Conservation (phyloP, 2,329 filamentous ascomycete genomes). For the Nannizziopsis barbatae region DNA sequence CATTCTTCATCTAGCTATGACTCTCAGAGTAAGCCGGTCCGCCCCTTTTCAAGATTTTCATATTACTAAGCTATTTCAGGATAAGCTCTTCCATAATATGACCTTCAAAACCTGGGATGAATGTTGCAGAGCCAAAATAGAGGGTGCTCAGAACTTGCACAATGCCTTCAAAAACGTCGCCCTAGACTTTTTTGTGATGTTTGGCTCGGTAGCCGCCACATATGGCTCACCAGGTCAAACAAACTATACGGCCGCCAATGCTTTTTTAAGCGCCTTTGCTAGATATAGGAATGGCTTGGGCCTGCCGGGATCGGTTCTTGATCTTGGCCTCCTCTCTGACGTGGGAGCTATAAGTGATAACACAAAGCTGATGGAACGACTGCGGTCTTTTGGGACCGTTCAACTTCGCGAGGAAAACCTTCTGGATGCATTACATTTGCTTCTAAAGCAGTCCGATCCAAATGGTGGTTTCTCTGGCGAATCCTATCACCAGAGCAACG, state of each 20-base stretch:
- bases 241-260: conserved; percentile 13
- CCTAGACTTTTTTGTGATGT: conserved; percentile 19
- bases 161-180: background rate
- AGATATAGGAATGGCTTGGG: conserved; percentile 14
- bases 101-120: conserved; percentile 4
- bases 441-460: no score
- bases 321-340: background rate
- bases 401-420: no score
- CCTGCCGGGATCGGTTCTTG: conserved; percentile 2
- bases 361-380: no score
- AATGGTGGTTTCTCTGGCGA: no score
- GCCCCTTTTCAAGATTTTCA: no score
- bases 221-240: conserved; percentile 9
- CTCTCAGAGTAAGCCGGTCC: conserved; percentile 1
- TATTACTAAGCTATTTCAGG: no score
- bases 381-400: no score
- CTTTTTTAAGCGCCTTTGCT: conserved; percentile 12
- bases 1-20: conserved; percentile 12
- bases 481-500: no score
- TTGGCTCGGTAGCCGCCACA: conserved; percentile 12
- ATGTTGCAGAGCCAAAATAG: conserved; percentile 23
- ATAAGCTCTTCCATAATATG: conserved; percentile 1
- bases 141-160: conserved; percentile 20
- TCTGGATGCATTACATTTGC: no score
- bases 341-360: no score